phyloP scores from a whole-genome alignment of 306 rosid species.

The Malus fusca region DNA sequence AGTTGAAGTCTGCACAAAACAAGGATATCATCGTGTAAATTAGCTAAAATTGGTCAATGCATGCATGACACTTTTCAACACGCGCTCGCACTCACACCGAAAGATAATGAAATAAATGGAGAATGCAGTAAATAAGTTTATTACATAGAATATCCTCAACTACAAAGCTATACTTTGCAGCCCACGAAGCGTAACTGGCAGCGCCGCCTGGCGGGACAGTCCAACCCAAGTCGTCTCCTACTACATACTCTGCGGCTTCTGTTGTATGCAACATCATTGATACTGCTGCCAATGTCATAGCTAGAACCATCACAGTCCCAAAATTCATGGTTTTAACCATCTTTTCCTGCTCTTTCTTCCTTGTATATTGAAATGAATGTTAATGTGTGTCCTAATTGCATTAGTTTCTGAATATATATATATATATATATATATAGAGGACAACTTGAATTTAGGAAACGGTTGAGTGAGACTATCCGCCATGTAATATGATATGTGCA shows the following conservation, averaged over 20 bases:
- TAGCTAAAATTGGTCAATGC: no score
- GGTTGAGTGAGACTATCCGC: no score
- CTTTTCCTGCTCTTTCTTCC: background rate
- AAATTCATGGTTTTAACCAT: background rate
- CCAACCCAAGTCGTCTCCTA: conserved; percentile 31
- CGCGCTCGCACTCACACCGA: no score
- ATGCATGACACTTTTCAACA: no score
- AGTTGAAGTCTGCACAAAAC: background rate
- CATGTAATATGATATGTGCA: no score
- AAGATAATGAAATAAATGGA: background rate
- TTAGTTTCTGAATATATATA: no score
- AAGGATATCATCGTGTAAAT: no score
- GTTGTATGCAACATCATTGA: background rate
- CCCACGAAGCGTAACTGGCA: background rate
- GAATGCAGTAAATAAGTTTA: background rate
- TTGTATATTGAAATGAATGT: no score
- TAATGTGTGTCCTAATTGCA: no score
- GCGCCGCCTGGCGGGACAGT: conserved; percentile 9
- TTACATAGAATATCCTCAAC: conserved; percentile 34
- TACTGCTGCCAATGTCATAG: background rate
- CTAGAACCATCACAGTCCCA: background rate
- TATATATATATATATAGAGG: no score
- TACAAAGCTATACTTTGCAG: conserved; percentile 1
- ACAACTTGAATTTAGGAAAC: no score
- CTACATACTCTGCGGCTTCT: background rate